Evolutionary conservation across 2,329 filamentous ascomycete genomes (phyloP), one percentile per base, ranked within the genome.

Genomic region (Hypoxylon sp.): DNA sequence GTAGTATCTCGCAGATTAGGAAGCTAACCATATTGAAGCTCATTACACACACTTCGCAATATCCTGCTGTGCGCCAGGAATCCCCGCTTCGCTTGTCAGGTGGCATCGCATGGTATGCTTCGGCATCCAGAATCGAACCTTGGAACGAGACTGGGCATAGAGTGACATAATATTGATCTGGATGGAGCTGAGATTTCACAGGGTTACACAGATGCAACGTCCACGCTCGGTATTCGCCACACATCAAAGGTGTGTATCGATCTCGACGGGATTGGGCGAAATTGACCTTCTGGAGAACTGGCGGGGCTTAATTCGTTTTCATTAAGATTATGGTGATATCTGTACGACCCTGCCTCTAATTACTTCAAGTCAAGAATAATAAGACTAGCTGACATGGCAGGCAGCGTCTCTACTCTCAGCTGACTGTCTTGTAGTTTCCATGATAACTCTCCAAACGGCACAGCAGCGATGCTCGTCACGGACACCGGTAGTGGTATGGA

Each of bases 301-400:
- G 3, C 11, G 22, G 29, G 33, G 17, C 5, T 35, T 5, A 17
- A 47, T 13, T 46, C 29, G 42, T 48, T 29, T 29, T 26, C 19
- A 37, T 37, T 35, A 47, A 47, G 29, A 46, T 48, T 57, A 37
- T 46, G 9, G 17, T 35, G 14, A 48, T 57, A 14, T 17, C 19
- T 24, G 29, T 37, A 57, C 17, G 39, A 57, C 29, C 5, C 42
- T 48, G 1, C 3, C 26, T 44, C 35, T 61, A 22, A 22, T 22
- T 22, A 63, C 8, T 65, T 47, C 19, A 74, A 39, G 24, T 76
- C 72, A 57, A 82, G 56, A 5, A 81, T 73, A 1, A 81, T 53
- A 17, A 82, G 68, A 37, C 77, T 79, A 0, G 76, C 75, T 3
- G 75, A 78, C 73, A 81, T 71, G 0, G 76, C 78, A 9, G 78